A percentile compares a stretch with the other conserved stretches of the same genome.
phyloP scores from a whole-genome alignment of 176 grass and related monocot species.

The Dactylis glomerata region DNA sequence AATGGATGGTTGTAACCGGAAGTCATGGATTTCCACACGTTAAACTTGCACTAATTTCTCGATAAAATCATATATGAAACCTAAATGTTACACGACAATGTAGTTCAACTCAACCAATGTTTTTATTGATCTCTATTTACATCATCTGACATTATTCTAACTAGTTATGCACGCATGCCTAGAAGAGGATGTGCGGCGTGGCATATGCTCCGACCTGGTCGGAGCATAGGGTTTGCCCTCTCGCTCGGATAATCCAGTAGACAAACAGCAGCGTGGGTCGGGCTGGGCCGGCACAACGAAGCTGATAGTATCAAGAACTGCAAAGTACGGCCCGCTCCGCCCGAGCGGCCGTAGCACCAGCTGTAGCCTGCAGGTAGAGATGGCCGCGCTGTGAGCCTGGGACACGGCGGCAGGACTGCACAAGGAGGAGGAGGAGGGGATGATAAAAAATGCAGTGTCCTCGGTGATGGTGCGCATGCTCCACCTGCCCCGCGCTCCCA shows the following conservation, averaged over 20 bases:
- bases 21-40: too few relatives aligned
- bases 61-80: too few relatives aligned
- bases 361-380: background rate
- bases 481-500: slow-evolving; percentile 33
- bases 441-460: slow-evolving; percentile 47
- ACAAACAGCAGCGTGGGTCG: background rate
- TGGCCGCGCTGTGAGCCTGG: background rate
- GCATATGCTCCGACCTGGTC: too few relatives aligned
- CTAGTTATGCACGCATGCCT: too few relatives aligned
- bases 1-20: too few relatives aligned
- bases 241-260: background rate
- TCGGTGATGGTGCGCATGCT: slow-evolving; percentile 45
- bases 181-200: too few relatives aligned
- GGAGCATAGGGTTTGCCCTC: too few relatives aligned
- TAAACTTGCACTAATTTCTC: too few relatives aligned
- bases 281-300: background rate
- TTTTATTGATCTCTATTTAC: too few relatives aligned
- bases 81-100: too few relatives aligned
- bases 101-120: too few relatives aligned
- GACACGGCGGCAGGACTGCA: slow-evolving; percentile 20
- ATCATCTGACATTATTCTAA: too few relatives aligned
- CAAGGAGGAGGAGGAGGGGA: background rate
- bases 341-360: background rate
- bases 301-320: background rate
- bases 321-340: background rate